Conservation (phyloP, 176 grass and related monocot species). For the Otatea glauca region DNA sequence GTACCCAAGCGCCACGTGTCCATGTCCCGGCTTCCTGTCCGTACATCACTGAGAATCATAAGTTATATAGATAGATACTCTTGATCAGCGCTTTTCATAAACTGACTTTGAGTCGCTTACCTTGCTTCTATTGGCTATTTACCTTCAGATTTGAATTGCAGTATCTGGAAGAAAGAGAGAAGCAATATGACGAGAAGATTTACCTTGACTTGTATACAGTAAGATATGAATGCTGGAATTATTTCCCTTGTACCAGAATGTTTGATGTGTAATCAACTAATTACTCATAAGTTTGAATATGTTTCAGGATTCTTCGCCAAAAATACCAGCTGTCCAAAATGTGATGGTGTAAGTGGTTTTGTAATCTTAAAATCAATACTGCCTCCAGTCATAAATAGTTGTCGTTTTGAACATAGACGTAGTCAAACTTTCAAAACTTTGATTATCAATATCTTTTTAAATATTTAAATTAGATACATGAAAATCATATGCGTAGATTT, state of each 20-base stretch:
- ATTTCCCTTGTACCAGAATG: constrained; percentile 11
- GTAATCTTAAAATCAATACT: constrained; percentile 28
- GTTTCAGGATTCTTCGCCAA: constrained; percentile 63
- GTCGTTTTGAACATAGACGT: no score
- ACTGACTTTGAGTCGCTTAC: constrained; percentile 28
- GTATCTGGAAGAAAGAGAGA: constrained; percentile 92
- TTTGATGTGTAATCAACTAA: constrained; percentile 11
- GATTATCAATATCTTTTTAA: no score
- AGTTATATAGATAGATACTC: neutral
- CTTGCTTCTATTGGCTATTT: constrained; percentile 38
- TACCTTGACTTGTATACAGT: constrained; percentile 84
- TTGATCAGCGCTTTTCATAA: neutral
- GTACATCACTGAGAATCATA: no score
- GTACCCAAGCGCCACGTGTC: no score
- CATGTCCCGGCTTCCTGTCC: no score
- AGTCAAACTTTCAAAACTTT: no score
- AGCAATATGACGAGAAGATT: constrained; percentile 92
- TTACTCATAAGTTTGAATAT: neutral
- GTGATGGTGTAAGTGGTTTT: constrained; percentile 86
- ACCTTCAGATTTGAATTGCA: constrained; percentile 65
- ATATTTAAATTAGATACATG: no score
- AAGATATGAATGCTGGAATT: constrained; percentile 45
- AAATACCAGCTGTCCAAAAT: constrained; percentile 58
- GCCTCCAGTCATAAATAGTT: no score
- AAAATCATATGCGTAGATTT: no score